These are phyloP conservation scores for Petunia hybrid DNA, from an alignment of 305 asterid species.

Conservation along the genomic window DNA sequence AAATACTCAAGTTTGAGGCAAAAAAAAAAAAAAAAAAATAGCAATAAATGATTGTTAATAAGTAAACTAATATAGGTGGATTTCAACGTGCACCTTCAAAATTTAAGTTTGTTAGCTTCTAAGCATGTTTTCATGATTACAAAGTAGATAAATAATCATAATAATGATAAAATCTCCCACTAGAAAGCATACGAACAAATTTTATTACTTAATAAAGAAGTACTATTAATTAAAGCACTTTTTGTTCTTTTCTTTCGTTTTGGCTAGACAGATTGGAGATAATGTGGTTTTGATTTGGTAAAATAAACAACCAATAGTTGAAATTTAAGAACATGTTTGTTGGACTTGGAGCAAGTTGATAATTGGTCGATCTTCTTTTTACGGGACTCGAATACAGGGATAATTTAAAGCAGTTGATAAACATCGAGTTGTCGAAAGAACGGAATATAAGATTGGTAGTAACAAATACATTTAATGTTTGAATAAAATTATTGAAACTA, in stretches of 20 bases:
- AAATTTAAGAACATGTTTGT: background rate
- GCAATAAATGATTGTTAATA: too few species aligned
- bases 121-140: constrained; percentile 86
- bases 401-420: too few species aligned
- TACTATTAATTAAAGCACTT: background rate
- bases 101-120: constrained; percentile 69
- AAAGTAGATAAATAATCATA: constrained; percentile 32
- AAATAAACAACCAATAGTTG: background rate
- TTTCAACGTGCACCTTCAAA: constrained; percentile 29
- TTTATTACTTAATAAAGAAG: constrained; percentile 5
- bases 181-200: background rate
- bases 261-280: background rate
- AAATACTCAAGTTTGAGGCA: too few species aligned
- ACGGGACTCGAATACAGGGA: background rate
- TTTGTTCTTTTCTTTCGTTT: background rate
- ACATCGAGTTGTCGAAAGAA: too few species aligned
- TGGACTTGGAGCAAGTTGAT: background rate
- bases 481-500: too few species aligned
- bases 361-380: background rate
- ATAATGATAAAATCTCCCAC: constrained; percentile 51
- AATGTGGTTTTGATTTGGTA: background rate
- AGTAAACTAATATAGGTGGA: constrained; percentile 27
- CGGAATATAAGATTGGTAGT: too few species aligned
- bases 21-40: too few species aligned
- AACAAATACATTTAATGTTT: too few species aligned